Percentiles rank a stretch among this genome's conserved stretches.
These are phyloP conservation scores for Typha latifolia DNA, from an alignment of 176 grass and related monocot species.

Conservation along the genomic window DNA sequence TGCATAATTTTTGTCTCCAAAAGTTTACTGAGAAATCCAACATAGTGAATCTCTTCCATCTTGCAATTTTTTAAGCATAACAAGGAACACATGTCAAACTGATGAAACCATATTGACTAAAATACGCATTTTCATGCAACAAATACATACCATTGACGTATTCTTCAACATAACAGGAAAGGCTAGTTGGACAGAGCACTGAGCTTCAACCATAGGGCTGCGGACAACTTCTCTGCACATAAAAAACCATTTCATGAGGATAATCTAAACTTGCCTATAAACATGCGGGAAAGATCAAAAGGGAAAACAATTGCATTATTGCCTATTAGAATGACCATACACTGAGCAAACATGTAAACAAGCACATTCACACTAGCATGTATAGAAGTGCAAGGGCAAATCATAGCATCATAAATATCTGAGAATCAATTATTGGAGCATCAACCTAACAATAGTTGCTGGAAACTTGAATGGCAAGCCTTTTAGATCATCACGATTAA, in stretches of 20 bases:
- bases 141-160: constrained; percentile 57
- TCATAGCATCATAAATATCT: background rate
- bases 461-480: constrained; percentile 97
- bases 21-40: constrained; percentile 97
- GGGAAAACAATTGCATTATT: background rate
- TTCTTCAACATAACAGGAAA: constrained; percentile 86
- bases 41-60: constrained; percentile 94
- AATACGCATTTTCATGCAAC: background rate
- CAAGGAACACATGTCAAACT: constrained; percentile 23
- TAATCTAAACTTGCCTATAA: constrained; percentile 17
- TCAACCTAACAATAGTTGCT: constrained; percentile 47
- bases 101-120: constrained; percentile 12
- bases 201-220: constrained; percentile 99
- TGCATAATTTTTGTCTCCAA: constrained; percentile 96
- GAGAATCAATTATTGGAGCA: too few relatives aligned
- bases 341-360: background rate
- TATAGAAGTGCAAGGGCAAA: background rate
- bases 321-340: background rate
- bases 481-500: constrained; percentile 91
- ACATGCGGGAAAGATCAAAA: constrained; percentile 17
- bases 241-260: constrained; percentile 13
- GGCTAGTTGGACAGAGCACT: constrained; percentile 91
- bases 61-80: constrained; percentile 15
- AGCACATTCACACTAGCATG: background rate
- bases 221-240: constrained; percentile 79